phyloP scores from a whole-genome alignment of 164 flowering plant genomes.

The Sextonia rubra region DNA sequence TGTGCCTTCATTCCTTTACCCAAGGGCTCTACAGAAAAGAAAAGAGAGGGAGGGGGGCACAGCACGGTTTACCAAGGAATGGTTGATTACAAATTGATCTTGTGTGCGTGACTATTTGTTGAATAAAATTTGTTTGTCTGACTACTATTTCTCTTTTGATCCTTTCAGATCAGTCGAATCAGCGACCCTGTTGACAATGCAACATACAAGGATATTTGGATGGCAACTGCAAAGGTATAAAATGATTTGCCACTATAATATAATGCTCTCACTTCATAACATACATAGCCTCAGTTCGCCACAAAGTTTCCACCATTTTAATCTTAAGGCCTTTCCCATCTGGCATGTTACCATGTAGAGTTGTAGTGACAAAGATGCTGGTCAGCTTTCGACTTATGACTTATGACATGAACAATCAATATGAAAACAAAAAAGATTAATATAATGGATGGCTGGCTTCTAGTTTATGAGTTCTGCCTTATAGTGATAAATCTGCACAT shows the following conservation, averaged over 20 bases:
- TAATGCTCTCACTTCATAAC: too few species aligned
- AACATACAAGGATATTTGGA: constrained; percentile 89
- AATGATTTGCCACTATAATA: neutral
- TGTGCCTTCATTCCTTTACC: too few species aligned
- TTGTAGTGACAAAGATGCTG: neutral
- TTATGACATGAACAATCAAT: neutral
- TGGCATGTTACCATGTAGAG: neutral
- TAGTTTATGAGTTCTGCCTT: too few species aligned
- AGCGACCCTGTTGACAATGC: constrained; percentile 74
- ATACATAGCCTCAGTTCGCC: neutral
- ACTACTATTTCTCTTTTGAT: neutral
- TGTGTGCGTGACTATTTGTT: neutral
- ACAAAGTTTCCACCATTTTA: neutral
- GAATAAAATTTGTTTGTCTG: neutral
- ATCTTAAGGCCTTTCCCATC: neutral
- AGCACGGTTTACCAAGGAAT: too few species aligned
- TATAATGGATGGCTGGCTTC: neutral
- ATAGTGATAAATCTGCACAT: too few species aligned
- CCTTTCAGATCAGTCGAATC: constrained; percentile 50
- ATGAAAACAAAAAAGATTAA: neutral
- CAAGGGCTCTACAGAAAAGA: too few species aligned
- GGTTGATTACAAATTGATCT: too few species aligned
- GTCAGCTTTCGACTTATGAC: neutral
- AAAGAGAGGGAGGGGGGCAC: too few species aligned
- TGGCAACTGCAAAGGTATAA: constrained; percentile 88